A percentile compares a stretch with the other conserved stretches of the same genome.
Conservation (phyloP, 176 grass and related monocot species). For the Thalia dealbata region DNA sequence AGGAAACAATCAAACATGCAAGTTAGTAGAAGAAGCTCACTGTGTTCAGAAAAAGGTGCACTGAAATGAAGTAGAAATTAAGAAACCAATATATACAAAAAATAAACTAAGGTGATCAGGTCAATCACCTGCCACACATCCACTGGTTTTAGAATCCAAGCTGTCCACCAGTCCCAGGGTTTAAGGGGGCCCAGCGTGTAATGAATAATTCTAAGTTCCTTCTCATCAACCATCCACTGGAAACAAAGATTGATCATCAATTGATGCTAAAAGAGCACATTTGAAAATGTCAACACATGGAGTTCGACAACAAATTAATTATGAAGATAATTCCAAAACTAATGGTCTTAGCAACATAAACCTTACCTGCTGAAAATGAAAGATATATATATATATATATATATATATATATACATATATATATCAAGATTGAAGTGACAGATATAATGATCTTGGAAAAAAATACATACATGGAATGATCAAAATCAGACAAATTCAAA, state of each 20-base stretch:
- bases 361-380: neutral
- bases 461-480: neutral
- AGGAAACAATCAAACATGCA: neutral
- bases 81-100: conserved; percentile 1
- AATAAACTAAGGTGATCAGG: neutral
- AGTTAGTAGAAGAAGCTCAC: neutral
- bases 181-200: conserved; percentile 89
- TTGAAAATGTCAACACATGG: neutral
- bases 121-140: conserved; percentile 81
- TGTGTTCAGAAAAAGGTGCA: neutral
- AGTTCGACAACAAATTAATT: neutral
- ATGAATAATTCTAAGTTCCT: conserved; percentile 83
- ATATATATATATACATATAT: too few species aligned
- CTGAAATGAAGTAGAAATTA: neutral
- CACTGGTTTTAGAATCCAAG: conserved; percentile 94
- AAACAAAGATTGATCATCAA: conserved; percentile 17
- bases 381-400: too few species aligned
- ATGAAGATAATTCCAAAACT: neutral
- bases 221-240: conserved; percentile 99
- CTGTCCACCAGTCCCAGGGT: conserved; percentile 97
- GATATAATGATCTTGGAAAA: neutral
- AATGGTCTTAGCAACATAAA: neutral
- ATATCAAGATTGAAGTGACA: too few species aligned
- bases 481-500: neutral
- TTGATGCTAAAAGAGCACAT: neutral